These are phyloP conservation scores for Mortierella sp. DNA, from an alignment of 371 early-diverging fungal species.

Conservation along the genomic window DNA sequence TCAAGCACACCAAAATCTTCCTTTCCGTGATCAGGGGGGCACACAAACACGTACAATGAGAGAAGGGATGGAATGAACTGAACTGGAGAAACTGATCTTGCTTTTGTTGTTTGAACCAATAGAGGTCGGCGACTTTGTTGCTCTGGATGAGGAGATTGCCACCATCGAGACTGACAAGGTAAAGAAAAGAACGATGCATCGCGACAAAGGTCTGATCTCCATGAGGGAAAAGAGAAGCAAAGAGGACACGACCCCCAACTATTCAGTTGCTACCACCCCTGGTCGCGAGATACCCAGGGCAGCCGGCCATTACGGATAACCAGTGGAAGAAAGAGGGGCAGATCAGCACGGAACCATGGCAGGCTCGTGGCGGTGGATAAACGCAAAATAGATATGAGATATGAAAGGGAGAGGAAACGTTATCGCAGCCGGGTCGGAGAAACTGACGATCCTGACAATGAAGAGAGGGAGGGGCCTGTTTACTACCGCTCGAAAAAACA, in stretches of 20 bases:
- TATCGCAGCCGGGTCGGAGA: constrained; percentile 11
- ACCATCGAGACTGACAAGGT: constrained; percentile 99
- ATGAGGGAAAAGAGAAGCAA: neutral
- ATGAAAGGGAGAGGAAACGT: neutral
- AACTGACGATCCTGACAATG: neutral
- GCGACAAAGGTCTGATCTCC: neutral
- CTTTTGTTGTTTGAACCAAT: constrained; percentile 17
- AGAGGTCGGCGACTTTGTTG: constrained; percentile 97
- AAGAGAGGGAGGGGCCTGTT: neutral
- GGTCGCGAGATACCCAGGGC: neutral
- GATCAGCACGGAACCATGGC: neutral
- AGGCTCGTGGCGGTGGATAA: neutral
- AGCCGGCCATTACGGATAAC: neutral
- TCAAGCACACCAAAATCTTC: neutral
- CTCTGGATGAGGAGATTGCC: constrained; percentile 95
- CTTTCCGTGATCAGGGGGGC: neutral
- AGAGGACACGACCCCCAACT: neutral
- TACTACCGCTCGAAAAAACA: neutral
- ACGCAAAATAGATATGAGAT: neutral
- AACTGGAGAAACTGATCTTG: neutral
- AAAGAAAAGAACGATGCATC: constrained; percentile 11
- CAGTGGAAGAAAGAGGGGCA: neutral
- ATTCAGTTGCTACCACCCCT: neutral
- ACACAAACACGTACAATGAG: neutral
- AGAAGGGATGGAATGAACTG: neutral